Conservation (phyloP, 495 filamentous ascomycete genomes). For the Podospora australis region DNA sequence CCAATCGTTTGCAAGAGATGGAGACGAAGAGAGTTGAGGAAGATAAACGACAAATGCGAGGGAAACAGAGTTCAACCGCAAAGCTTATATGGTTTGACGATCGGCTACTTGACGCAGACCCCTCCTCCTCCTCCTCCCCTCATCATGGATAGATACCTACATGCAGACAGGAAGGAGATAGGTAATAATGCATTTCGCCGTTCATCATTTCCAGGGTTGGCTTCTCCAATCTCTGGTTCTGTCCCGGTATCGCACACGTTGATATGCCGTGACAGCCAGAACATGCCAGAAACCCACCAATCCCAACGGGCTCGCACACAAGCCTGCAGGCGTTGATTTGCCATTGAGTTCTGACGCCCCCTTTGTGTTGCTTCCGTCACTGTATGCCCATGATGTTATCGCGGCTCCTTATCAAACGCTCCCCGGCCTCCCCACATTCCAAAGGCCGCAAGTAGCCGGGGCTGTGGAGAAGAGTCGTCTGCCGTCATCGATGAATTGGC, state of each 20-base stretch:
- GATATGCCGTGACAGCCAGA: neutral
- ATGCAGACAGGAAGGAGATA: too few species aligned
- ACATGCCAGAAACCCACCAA: conserved; percentile 12
- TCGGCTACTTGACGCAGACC: too few species aligned
- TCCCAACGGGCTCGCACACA: neutral
- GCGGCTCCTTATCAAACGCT: conserved; percentile 22
- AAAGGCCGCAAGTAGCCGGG: conserved; percentile 29
- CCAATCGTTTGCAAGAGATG: too few species aligned
- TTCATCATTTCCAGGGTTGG: too few species aligned
- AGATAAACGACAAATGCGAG: too few species aligned
- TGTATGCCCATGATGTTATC: conserved; percentile 29
- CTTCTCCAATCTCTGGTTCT: too few species aligned
- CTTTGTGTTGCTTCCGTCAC: conserved; percentile 25
- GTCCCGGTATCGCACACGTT: conserved; percentile 16
- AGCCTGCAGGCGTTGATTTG: conserved; percentile 9
- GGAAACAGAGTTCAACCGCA: too few species aligned
- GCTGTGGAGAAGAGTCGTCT: conserved; percentile 10
- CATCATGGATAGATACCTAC: too few species aligned
- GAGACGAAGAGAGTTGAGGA: too few species aligned
- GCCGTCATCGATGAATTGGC: conserved; percentile 9
- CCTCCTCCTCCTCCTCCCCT: too few species aligned
- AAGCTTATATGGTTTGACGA: too few species aligned
- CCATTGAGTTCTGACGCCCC: conserved; percentile 1
- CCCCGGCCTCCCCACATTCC: conserved; percentile 13
- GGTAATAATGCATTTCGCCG: too few species aligned